Evolutionary conservation across 257 asterid genomes (phyloP).

Genomic region (Phtheirospermum japonicum): DNA sequence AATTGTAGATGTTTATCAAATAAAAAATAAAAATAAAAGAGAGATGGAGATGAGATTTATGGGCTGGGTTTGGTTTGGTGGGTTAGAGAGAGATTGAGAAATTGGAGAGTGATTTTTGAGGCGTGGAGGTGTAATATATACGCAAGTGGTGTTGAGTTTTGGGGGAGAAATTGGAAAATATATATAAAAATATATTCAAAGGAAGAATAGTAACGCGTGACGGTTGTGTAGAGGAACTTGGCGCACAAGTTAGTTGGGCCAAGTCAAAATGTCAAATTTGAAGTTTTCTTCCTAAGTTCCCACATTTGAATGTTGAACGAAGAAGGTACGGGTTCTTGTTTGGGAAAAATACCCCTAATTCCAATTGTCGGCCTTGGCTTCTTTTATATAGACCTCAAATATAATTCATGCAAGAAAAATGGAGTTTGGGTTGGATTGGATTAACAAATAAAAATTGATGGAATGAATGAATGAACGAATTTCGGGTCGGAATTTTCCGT

Average conservation of each 20-base stretch:
- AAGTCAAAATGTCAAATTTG: constrained; percentile 37
- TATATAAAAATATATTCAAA: constrained; percentile 7
- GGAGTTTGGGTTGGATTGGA: too few relatives aligned
- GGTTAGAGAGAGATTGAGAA: constrained; percentile 8
- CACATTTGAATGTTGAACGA: neutral
- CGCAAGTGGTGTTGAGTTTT: neutral
- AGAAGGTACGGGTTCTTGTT: neutral
- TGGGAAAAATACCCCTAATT: too few relatives aligned
- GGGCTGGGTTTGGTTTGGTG: neutral
- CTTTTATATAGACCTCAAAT: too few relatives aligned
- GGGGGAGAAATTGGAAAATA: neutral
- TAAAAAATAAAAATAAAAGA: neutral
- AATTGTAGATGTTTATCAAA: neutral
- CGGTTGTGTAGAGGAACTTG: constrained; percentile 21
- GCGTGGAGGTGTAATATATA: constrained; percentile 18
- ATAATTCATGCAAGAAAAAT: too few relatives aligned
- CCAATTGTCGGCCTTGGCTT: too few relatives aligned
- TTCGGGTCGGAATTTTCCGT: too few relatives aligned
- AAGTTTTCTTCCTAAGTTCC: constrained; percentile 19
- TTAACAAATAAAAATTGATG: too few relatives aligned
- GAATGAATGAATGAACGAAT: too few relatives aligned
- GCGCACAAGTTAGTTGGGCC: constrained; percentile 41
- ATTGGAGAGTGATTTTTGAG: constrained; percentile 26
- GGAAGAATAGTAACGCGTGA: constrained; percentile 17
- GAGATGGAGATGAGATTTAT: neutral